Evolutionary conservation across 148 eudicot species (phyloP).

Genomic region (Salicornia ramosissima): DNA sequence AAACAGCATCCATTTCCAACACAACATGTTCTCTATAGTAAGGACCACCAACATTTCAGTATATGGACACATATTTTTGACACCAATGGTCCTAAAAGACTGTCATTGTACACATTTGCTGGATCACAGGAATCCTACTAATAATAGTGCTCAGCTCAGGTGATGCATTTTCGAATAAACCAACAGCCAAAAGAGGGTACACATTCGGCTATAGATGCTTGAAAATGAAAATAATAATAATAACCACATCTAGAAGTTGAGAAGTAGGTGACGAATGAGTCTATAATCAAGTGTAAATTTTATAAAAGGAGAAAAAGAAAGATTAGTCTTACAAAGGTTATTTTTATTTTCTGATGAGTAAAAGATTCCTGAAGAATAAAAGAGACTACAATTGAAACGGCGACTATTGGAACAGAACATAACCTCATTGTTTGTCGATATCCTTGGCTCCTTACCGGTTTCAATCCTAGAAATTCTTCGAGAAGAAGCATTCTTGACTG

Average conservation of each 20-base stretch:
- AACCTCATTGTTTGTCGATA: background rate
- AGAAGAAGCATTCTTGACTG: background rate
- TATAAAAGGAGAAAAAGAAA: background rate
- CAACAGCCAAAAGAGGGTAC: background rate
- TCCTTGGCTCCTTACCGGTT: background rate
- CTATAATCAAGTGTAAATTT: background rate
- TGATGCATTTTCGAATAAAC: background rate
- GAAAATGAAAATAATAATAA: no score
- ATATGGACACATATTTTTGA: background rate
- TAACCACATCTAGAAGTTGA: background rate
- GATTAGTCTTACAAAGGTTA: background rate
- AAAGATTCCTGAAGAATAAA: background rate
- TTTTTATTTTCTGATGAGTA: background rate
- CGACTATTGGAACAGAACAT: background rate
- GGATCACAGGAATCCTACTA: slow-evolving; percentile 2
- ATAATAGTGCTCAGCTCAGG: background rate
- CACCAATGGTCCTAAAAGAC: background rate
- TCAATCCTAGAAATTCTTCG: background rate
- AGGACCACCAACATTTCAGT: background rate
- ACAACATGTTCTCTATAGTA: no score
- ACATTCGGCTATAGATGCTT: background rate
- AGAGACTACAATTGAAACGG: background rate
- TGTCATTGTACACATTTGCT: background rate
- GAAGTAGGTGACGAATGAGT: background rate
- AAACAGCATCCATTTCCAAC: background rate